Conservation (phyloP, 2,329 filamentous ascomycete genomes). For the Cladosporium sp. region DNA sequence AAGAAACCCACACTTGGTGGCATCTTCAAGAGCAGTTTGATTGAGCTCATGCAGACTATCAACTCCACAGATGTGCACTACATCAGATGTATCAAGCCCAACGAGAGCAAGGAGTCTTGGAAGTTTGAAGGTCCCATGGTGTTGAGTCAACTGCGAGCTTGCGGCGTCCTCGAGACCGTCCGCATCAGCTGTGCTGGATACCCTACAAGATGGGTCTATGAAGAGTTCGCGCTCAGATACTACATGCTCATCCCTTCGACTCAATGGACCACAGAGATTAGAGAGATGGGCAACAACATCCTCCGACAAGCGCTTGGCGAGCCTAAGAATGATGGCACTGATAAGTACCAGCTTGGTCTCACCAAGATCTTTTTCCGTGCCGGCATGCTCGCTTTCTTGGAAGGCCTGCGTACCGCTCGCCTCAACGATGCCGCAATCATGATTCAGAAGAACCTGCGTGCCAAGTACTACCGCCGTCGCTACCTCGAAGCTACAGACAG, state of each 20-base stretch:
- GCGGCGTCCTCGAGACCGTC: slow-evolving; percentile 97
- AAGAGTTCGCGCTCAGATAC: slow-evolving; percentile 94
- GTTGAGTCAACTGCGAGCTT: slow-evolving; percentile 90
- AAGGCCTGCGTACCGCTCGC: slow-evolving; percentile 84
- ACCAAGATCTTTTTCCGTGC: slow-evolving; percentile 70
- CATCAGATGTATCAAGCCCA: slow-evolving; percentile 98
- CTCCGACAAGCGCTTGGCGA: slow-evolving; percentile 74
- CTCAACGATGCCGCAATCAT: slow-evolving; percentile 92
- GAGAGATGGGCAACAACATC: slow-evolving; percentile 90
- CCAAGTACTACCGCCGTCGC: slow-evolving; percentile 89
- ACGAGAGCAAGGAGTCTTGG: slow-evolving; percentile 94
- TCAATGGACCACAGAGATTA: slow-evolving; percentile 90
- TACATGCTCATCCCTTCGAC: slow-evolving; percentile 94
- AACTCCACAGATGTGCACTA: slow-evolving; percentile 98
- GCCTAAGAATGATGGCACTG: slow-evolving; percentile 62
- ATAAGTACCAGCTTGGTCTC: slow-evolving; percentile 96
- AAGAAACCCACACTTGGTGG: slow-evolving; percentile 95
- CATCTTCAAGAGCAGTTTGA: slow-evolving; percentile 97
- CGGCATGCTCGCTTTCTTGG: slow-evolving; percentile 96
- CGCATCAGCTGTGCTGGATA: slow-evolving; percentile 97
- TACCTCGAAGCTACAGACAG: slow-evolving; percentile 83
- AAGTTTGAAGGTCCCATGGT: slow-evolving; percentile 99
- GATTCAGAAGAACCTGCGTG: slow-evolving; percentile 97
- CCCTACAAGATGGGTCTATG: slow-evolving; percentile 96
- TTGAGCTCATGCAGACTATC: slow-evolving; percentile 97